Conservation (phyloP, 208 protist species). For the Leishmania mexicana region DNA sequence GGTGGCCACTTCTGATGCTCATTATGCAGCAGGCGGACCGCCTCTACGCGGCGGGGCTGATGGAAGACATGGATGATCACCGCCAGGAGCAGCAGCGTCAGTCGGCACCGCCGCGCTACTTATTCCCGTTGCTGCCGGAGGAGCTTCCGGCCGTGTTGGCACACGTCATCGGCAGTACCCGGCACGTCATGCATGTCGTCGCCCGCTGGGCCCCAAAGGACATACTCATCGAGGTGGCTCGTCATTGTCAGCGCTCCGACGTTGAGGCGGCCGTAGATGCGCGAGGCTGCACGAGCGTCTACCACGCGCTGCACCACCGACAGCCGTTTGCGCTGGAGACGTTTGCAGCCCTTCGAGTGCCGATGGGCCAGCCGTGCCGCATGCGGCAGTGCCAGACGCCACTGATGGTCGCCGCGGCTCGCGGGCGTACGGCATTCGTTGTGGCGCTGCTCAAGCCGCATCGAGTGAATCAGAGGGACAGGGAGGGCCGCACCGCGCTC, state of each 20-base stretch:
- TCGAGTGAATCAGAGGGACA: constrained; percentile 49
- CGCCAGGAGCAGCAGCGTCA: background rate
- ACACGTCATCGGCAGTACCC: constrained; percentile 43
- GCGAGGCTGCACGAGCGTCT: constrained; percentile 58
- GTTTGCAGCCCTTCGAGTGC: constrained; percentile 55
- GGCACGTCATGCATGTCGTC: constrained; percentile 73
- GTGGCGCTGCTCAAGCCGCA: constrained; percentile 45
- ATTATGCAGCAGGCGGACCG: constrained; percentile 48
- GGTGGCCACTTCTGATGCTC: constrained; percentile 55
- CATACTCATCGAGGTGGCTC: constrained; percentile 50
- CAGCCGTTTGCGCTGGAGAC: constrained; percentile 42
- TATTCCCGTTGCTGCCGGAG: constrained; percentile 47
- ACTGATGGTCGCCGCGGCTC: constrained; percentile 67
- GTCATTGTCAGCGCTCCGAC: constrained; percentile 56
- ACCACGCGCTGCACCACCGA: constrained; percentile 61
- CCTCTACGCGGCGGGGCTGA: constrained; percentile 23
- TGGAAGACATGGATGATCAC: background rate
- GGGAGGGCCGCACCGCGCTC: constrained; percentile 64
- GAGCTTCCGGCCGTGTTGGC: constrained; percentile 62
- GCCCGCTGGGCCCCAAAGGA: constrained; percentile 53
- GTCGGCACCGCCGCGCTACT: constrained; percentile 35
- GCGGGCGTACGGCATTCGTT: constrained; percentile 41
- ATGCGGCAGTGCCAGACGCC: constrained; percentile 55
- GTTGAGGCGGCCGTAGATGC: constrained; percentile 67
- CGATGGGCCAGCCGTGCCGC: constrained; percentile 49